Percentiles rank a stretch among this genome's conserved stretches.
Conservation (phyloP, 2,329 filamentous ascomycete species). For the Sclerotinia sclerotiorum region DNA sequence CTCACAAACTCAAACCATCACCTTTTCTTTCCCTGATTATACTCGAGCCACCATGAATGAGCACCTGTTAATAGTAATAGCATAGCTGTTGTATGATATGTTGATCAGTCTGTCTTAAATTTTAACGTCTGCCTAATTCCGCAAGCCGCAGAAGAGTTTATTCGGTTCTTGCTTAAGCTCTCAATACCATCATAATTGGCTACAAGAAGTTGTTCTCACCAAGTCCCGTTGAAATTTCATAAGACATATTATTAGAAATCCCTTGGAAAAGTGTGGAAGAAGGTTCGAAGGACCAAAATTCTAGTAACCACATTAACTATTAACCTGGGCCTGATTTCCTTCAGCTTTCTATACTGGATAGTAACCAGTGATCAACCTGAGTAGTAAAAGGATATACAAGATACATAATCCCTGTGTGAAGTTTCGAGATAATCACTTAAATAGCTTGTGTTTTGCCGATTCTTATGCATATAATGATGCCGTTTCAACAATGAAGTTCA, state of each 20-base stretch:
- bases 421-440: not conserved
- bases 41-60: slow-evolving; percentile 15
- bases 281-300: not conserved
- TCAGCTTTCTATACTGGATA: not conserved
- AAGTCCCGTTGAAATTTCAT: not conserved
- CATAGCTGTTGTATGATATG: not conserved
- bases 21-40: not conserved
- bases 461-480: too few relatives aligned
- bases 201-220: slow-evolving; percentile 10
- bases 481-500: too few relatives aligned
- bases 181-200: not conserved
- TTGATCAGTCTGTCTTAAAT: not conserved
- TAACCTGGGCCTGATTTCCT: not conserved
- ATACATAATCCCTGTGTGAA: not conserved
- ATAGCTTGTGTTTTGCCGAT: too few relatives aligned
- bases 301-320: not conserved
- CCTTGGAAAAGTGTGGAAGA: not conserved
- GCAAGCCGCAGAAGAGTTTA: not conserved
- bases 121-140: not conserved
- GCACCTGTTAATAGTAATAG: slow-evolving; percentile 7
- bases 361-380: too few relatives aligned
- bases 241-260: too few relatives aligned
- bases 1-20: slow-evolving; percentile 1
- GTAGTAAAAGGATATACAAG: too few relatives aligned
- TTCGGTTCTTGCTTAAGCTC: slow-evolving; percentile 1